Evolutionary conservation across 192 early-diverging fungal species (phyloP).

Genomic region (Thamnidium elegans): DNA sequence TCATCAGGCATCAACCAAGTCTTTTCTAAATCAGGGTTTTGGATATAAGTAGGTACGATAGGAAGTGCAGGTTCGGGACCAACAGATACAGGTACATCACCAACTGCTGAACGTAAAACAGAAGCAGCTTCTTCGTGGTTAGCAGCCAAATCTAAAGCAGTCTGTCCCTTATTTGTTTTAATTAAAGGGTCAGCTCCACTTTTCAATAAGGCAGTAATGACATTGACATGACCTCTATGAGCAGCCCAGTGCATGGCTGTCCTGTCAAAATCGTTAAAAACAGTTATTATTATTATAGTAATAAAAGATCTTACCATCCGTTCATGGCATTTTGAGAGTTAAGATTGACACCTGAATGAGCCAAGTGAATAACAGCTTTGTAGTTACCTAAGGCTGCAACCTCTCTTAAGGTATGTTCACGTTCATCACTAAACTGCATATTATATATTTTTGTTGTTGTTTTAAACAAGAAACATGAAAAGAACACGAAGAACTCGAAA

Average conservation of each 20-base stretch:
- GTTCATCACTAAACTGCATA: constrained; percentile 25
- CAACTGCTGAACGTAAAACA: constrained; percentile 4
- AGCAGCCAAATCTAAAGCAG: constrained; percentile 61
- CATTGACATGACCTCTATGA: constrained; percentile 56
- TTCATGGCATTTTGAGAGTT: constrained; percentile 74
- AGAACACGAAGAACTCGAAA: too few species aligned
- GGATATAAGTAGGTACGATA: constrained; percentile 63
- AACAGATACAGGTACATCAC: constrained; percentile 30
- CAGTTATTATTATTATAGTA: neutral
- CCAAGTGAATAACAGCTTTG: constrained; percentile 60
- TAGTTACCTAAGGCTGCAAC: constrained; percentile 66
- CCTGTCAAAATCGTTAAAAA: constrained; percentile 31
- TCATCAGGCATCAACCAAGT: constrained; percentile 65
- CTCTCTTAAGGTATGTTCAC: constrained; percentile 36
- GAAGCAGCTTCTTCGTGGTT: constrained; percentile 20
- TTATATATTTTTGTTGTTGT: too few species aligned
- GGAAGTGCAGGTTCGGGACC: constrained; percentile 26
- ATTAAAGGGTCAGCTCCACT: constrained; percentile 60
- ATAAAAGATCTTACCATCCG: constrained; percentile 47
- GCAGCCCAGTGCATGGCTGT: constrained; percentile 77
- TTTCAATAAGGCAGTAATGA: constrained; percentile 58
- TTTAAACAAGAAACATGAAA: too few species aligned
- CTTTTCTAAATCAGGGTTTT: constrained; percentile 65
- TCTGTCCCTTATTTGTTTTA: constrained; percentile 59
- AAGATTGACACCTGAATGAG: constrained; percentile 62